These are phyloP conservation scores for Cercospora sojina DNA, from an alignment of 2,329 filamentous ascomycete species.

Conservation along the genomic window DNA sequence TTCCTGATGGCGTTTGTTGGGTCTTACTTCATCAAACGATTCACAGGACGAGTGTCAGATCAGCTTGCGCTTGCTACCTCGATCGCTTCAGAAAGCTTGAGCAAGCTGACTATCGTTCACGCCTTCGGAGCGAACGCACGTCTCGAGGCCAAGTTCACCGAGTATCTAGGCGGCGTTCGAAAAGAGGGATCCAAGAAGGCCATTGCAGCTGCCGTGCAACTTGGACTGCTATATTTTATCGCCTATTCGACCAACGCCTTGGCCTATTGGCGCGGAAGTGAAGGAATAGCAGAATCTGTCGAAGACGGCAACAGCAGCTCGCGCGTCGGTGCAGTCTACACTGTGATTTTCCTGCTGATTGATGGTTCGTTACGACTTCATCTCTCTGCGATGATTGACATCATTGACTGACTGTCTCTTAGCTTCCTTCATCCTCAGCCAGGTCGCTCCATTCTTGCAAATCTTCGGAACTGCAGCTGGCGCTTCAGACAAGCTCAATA, in stretches of 20 bases:
- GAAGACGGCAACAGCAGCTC: conserved; percentile 14
- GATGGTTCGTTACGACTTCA: conserved; percentile 40
- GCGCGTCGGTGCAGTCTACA: conserved; percentile 52
- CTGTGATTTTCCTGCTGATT: conserved; percentile 56
- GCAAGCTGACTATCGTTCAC: conserved; percentile 47
- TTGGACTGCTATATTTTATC: conserved; percentile 65
- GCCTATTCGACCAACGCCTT: conserved; percentile 66
- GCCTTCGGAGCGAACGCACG: conserved; percentile 58
- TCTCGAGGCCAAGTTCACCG: conserved; percentile 60
- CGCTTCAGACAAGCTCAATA: not conserved
- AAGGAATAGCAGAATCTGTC: conserved; percentile 51
- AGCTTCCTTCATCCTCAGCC: not conserved
- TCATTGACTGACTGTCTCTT: not conserved
- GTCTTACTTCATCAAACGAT: conserved; percentile 51
- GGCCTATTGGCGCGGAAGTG: conserved; percentile 67
- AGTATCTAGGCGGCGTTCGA: conserved; percentile 52
- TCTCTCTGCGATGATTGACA: not conserved
- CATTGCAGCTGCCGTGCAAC: conserved; percentile 56
- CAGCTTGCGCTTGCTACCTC: conserved; percentile 59
- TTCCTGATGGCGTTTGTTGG: not conserved
- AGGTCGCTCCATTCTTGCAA: not conserved
- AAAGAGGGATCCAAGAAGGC: conserved; percentile 60
- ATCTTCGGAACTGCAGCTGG: not conserved
- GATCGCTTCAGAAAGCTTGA: conserved; percentile 62
- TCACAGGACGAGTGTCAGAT: conserved; percentile 51